Evolutionary conservation across 208 protist genomes (phyloP), one percentile per base, ranked within the genome.

Genomic region (Vickermania spadyakhi): DNA sequence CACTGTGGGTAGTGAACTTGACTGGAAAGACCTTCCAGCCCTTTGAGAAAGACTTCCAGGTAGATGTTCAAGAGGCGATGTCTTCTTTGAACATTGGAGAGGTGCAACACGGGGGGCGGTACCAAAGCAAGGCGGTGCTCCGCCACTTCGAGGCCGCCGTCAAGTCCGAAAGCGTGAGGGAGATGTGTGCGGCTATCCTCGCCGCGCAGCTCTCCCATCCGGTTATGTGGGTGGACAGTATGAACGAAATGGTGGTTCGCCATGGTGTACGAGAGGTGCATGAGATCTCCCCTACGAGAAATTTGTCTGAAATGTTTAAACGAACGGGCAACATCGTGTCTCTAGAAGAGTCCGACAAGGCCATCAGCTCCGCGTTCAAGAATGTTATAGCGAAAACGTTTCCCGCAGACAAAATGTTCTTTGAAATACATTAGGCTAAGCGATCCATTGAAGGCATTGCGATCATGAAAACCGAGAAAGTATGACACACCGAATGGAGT

Each of bases 1-100:
- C 81, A 25, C 29, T 81, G 22, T 96, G 85, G 85, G 54, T 96
- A 1, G 88, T 81, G 14, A 96, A 96, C 52, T 66, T 96, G 27
- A 96, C 83, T 1, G 89, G 89, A 18, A 76, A 49, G 3, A 58
- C 56, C 0, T 95, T 93, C 68, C 36, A 68, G 22, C 84, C 89
- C 0, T 79, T 89, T 22, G 61, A 75, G 50, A n/a, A 49, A 1
- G 26, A 26, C 3, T 96, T 91, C 63, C 83, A 86, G 27, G 21
- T 64, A 0, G 68, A 68, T 1, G 72, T 62, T 4, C n/a, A 66
- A 14, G 72, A 85, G 3, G 52, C 73, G n/a, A 75, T 91, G 31
- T 14, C 42, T 1, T 79, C 75, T 18, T 52, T 81, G 5, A 96
- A 93, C 64, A 62, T 96, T 21, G 89, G 89, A n/a, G 89, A 96